Conservation (phyloP, 1,284 basidiomycete genomes). For the Apiotrichum montevideense region DNA sequence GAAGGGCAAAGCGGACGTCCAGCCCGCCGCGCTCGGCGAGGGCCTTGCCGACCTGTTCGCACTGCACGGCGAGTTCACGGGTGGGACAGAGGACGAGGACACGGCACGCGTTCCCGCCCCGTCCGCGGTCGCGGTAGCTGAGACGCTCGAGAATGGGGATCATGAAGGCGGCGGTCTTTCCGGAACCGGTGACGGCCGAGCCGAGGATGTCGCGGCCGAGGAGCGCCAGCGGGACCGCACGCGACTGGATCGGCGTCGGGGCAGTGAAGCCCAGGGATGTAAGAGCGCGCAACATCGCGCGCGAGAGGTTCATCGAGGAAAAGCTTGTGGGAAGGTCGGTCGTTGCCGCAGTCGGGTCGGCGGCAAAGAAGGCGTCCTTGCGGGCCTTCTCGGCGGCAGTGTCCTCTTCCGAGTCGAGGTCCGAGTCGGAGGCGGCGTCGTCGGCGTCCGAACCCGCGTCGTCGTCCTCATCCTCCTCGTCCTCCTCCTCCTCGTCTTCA, state of each 20-base stretch:
- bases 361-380: constrained; percentile 79
- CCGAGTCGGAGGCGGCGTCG: constrained; percentile 27
- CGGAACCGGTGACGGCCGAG: constrained; percentile 88
- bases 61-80: constrained; percentile 89
- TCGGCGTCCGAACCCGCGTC: constrained; percentile 25
- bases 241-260: constrained; percentile 92
- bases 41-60: constrained; percentile 81
- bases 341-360: constrained; percentile 45
- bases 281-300: constrained; percentile 79
- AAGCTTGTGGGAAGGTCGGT: constrained; percentile 57
- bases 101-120: constrained; percentile 74
- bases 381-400: constrained; percentile 66
- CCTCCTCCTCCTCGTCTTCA: constrained; percentile 37
- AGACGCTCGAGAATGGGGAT: constrained; percentile 89
- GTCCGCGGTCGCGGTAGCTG: constrained; percentile 78
- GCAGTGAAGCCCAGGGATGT: constrained; percentile 70
- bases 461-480: constrained; percentile 48
- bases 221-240: constrained; percentile 85
- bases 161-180: constrained; percentile 94
- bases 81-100: constrained; percentile 91
- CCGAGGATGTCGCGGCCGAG: constrained; percentile 93
- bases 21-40: constrained; percentile 67
- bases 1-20: constrained; percentile 78
- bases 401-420: constrained; percentile 56
- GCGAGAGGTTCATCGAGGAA: constrained; percentile 77